Evolutionary conservation across 768 basidiomycete genomes (phyloP).

Genomic region (Tricholoma bakamatsutake): DNA sequence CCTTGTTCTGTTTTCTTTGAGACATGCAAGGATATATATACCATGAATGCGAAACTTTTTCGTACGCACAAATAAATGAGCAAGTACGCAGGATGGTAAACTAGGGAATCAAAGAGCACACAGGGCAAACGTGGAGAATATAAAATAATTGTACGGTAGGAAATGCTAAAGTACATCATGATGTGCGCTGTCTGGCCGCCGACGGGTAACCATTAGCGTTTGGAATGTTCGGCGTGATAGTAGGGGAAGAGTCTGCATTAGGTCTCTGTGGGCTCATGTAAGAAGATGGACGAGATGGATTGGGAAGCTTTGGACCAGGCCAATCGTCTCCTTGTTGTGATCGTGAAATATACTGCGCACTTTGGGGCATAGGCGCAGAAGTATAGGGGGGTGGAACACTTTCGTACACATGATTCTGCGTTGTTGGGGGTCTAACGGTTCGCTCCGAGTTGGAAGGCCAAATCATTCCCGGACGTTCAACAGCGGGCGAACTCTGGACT

Average conservation of each 20-base stretch:
- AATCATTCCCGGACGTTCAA: slow-evolving; percentile 42
- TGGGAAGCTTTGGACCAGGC: slow-evolving; percentile 35
- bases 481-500: slow-evolving; percentile 29
- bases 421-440: slow-evolving; percentile 34
- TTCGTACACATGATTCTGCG: slow-evolving; percentile 36
- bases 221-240: slow-evolving; percentile 32
- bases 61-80: slow-evolving; percentile 45
- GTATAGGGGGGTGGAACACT: slow-evolving; percentile 29
- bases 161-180: slow-evolving; percentile 30
- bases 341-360: slow-evolving; percentile 10
- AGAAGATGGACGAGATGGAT: slow-evolving; percentile 45
- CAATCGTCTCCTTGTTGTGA: slow-evolving; percentile 34
- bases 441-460: slow-evolving; percentile 36
- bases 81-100: slow-evolving; percentile 39
- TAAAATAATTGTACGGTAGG: slow-evolving; percentile 20
- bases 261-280: slow-evolving; percentile 38
- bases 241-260: slow-evolving; percentile 37
- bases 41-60: slow-evolving; percentile 50
- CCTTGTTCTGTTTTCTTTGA: slow-evolving; percentile 6
- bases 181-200: slow-evolving; percentile 47
- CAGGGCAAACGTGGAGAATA: slow-evolving; percentile 20
- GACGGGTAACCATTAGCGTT: slow-evolving; percentile 45
- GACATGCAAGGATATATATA: slow-evolving; percentile 40
- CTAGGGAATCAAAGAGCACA: slow-evolving; percentile 40
- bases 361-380: slow-evolving; percentile 30